Base-by-base conservation (phyloP, 179 eudicot genomes). In the Patellifolia procumbens region DNA sequence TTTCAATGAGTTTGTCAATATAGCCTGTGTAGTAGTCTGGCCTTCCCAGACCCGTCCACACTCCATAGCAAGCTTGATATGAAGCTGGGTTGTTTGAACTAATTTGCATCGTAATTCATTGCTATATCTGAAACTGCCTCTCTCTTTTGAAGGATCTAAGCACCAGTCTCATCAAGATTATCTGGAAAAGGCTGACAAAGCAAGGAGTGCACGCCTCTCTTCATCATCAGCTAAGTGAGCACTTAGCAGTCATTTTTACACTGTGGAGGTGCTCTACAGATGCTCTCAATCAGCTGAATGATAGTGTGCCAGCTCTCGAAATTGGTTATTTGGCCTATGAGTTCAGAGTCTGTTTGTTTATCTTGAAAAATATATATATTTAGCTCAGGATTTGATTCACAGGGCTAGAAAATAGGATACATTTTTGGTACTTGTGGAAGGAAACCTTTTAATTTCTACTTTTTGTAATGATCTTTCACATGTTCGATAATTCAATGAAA, bases 91-190 rank as follows among this genome's bases (percentile, higher is more conserved):
- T 64, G 48, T n/a, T 11, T 65, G 1, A 24, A 20, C 20, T 5
- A 12, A 45, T 37, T 22, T 48, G 35, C 43, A 51, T 52, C 20
- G n/a, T 35, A 49, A 2, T 24, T 28, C 15, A 2, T 12, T 3
- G 28, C 61, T 56, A 37, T 52, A 28, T 62, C 74, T 70, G 60
- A 62, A 10, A 11, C 2, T 31, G 4, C 51, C 67, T 55, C 3
- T 45, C 69, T 74, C 45, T 83, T 70, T 39, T 84, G 78, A 71
- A 90, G 97, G 97, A 22, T 26, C 92, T 20, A 92, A 88, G 76
- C 97, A 90, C 10, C 88, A 79, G 55, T 92, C 97, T 70, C 97
- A 92, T 84, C 91, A 92, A 78, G 97, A 92, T 73, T 92, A 92
- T 81, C 73, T 92, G 79, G 96, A 91, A 56, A 79, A 76, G 28